phyloP scores from a whole-genome alignment of 2,329 filamentous ascomycete species.

The Rhynchosporium agropyri region DNA sequence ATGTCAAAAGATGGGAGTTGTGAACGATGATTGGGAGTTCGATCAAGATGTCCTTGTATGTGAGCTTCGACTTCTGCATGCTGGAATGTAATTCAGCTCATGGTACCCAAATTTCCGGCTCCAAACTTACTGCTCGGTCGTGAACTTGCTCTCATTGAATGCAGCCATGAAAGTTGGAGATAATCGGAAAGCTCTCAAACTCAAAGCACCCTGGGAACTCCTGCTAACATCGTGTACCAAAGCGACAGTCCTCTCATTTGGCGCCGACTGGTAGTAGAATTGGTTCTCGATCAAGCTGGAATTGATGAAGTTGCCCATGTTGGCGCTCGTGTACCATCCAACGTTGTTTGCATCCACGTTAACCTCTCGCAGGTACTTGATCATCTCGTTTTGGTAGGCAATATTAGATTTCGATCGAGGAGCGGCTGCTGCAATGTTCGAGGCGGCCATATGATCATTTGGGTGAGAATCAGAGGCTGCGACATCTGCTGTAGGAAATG shows the following conservation, averaged over 20 bases:
- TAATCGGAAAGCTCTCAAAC: slow-evolving; percentile 87
- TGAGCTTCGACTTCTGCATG: slow-evolving; percentile 90
- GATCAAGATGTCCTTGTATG: slow-evolving; percentile 89
- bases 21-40: slow-evolving; percentile 89
- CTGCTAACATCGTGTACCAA: slow-evolving; percentile 95
- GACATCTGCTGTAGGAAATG: slow-evolving; percentile 83
- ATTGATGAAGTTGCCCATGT: slow-evolving; percentile 98
- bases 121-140: slow-evolving; percentile 78
- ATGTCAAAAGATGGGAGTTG: slow-evolving; percentile 96
- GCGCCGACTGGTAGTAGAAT: slow-evolving; percentile 91
- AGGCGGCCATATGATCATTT: slow-evolving; percentile 65
- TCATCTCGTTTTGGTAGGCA: slow-evolving; percentile 93
- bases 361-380: slow-evolving; percentile 92
- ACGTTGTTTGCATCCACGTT: slow-evolving; percentile 98
- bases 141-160: slow-evolving; percentile 96
- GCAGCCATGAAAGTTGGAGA: slow-evolving; percentile 85
- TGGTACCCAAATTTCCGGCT: not conserved
- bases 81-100: slow-evolving; percentile 49
- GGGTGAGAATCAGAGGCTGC: slow-evolving; percentile 70
- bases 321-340: slow-evolving; percentile 98
- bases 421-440: slow-evolving; percentile 79
- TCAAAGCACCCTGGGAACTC: slow-evolving; percentile 88
- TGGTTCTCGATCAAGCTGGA: slow-evolving; percentile 96
- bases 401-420: slow-evolving; percentile 90
- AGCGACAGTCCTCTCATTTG: slow-evolving; percentile 83